Evolutionary conservation across 192 early-diverging fungal species (phyloP).

Genomic region (Podila horticola): DNA sequence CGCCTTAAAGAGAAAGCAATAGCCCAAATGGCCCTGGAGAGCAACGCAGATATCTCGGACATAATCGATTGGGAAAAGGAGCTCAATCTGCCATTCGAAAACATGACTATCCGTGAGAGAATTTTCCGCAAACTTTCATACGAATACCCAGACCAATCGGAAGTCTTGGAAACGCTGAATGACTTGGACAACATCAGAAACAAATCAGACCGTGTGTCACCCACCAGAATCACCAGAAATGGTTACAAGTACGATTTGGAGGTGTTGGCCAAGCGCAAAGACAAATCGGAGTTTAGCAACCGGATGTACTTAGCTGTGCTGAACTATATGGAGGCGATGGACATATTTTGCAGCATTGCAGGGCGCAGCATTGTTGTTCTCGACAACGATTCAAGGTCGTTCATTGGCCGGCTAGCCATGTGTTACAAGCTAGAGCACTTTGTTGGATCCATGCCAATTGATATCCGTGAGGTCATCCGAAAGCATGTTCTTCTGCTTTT

Average conservation of each 20-base stretch:
- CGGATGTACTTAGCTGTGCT: slow-evolving; percentile 43
- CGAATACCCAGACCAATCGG: slow-evolving; percentile 30
- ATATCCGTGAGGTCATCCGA: slow-evolving; percentile 26
- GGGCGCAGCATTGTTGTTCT: slow-evolving; percentile 32
- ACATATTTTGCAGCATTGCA: slow-evolving; percentile 24
- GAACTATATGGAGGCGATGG: slow-evolving; percentile 30
- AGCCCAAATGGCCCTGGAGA: slow-evolving; percentile 26
- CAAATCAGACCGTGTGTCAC: slow-evolving; percentile 22
- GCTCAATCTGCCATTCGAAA: slow-evolving; percentile 41
- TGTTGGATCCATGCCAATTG: slow-evolving; percentile 35
- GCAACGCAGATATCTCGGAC: slow-evolving; percentile 32
- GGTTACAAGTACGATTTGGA: slow-evolving; percentile 43
- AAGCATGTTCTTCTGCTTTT: slow-evolving; percentile 39
- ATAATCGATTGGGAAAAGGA: slow-evolving; percentile 39
- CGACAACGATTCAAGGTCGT: slow-evolving; percentile 37
- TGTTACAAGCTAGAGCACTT: slow-evolving; percentile 42
- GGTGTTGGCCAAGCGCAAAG: slow-evolving; percentile 33
- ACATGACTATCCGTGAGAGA: slow-evolving; percentile 42
- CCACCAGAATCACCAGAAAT: slow-evolving; percentile 17
- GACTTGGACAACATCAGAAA: slow-evolving; percentile 30
- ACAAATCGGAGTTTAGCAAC: slow-evolving; percentile 42
- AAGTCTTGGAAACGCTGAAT: slow-evolving; percentile 23
- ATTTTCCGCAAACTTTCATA: slow-evolving; percentile 34
- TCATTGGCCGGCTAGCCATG: slow-evolving; percentile 35
- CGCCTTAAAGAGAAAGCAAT: slow-evolving; percentile 31